Evolutionary conservation across 768 basidiomycete genomes (phyloP), one percentile per base, ranked within the genome.

Genomic region (Lactarius evosmus): DNA sequence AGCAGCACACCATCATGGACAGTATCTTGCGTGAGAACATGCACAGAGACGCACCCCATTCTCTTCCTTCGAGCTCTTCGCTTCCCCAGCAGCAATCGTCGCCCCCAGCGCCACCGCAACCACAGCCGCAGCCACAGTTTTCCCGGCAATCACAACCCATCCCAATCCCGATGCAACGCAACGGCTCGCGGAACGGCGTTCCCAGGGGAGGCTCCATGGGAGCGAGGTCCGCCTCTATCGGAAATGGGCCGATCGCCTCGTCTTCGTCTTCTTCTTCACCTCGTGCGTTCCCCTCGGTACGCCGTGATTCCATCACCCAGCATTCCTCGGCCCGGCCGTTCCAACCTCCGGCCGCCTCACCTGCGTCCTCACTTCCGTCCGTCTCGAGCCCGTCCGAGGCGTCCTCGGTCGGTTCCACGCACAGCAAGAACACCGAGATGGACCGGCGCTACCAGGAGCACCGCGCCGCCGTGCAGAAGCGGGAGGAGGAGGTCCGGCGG

Each of bases 1-100:
- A 65, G 50, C 64, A 65, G 19, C 64, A 61, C 4, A 61, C 0
- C 32, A 65, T 65, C 64, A 44, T 65, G 59, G 55, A 56, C n/a
- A 52, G 30, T 40, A 65, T 65, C 27, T 8, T 32, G 19, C 59
- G 59, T 14, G 59, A 65, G 36, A 65, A 65, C 14, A 32, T 60
- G 17, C 54, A 34, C n/a, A 27, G 32, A 36, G 60, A 60, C 7
- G 29, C n/a, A 0, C 16, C 63, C 11, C 44, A 36, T 16, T 25
- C 41, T 22, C 30, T 46, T 5, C 7, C 46, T 1, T 34, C 46
- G 3, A 34, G 32, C 7, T 16, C 46, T 40, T 36, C 61, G 19
- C 55, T 27, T 19, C 49, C 22, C 12, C 62, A 44, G 22, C 38
- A 16, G 17, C 16, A 38, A 4, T 16, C 41, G 6, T 7, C 38